Evolutionary conservation across 495 filamentous ascomycete genomes (phyloP), one percentile per base, ranked within the genome.

Genomic region (Lophiostoma macrostomum): DNA sequence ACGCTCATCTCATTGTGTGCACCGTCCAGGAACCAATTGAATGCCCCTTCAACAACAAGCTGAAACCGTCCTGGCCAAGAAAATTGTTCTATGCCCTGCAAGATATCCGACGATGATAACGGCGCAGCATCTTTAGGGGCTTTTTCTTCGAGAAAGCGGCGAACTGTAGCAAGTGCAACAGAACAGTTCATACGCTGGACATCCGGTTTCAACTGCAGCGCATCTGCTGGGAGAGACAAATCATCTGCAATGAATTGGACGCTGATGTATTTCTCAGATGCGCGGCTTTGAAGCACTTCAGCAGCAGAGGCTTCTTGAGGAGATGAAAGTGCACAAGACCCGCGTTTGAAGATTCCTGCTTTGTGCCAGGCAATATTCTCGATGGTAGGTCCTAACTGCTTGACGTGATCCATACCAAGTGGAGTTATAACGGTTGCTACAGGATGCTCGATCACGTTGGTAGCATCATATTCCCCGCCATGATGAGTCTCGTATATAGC

Each of bases 1-100:
- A 78, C 43, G 57, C 75, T 78, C 53, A 74, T 43, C 3, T 69
- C 66, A 49, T 77, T 79, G 50, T 79, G 75, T 0, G 76, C 75
- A 27, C 68, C 70, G 59, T 79, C 75, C 19, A 79, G 41, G 51
- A 70, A 76, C 74, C 74, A 79, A 23, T 59, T 60, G 27, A 20
- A 46, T 11, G 41, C 30, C 13, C 49, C 64, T 5, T 71, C 52
- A 2, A 64, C 34, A 2, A 77, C 56, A 5, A 67, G 50, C 50
- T 79, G 70, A 44, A 73, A 79, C 41, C 76, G 60, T 10, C 75
- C 77, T 3, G 66, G 61, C 73, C 71, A 76, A 1, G 44, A 59
- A 31, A 71, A 73, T 28, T 67, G 66, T 11, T 72, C 47, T 1
- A 76, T 52, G 13, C 70, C 76, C 3, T n/a, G 6, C 1, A 29